Conservation (phyloP, 345 rosid species). For the Lepidium africanum region DNA sequence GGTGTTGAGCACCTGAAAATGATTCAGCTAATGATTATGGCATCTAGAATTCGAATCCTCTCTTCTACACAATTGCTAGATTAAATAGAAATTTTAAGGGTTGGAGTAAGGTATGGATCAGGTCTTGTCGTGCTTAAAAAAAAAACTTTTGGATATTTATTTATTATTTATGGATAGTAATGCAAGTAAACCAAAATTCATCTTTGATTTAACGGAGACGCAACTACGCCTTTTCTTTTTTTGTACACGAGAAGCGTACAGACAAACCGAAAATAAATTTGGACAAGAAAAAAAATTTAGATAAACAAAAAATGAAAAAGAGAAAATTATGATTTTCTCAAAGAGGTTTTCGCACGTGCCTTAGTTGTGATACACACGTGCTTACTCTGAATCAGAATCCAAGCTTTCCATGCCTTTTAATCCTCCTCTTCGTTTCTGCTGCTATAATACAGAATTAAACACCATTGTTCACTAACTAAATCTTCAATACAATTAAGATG, state of each 20-base stretch:
- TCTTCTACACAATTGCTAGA: too few relatives aligned
- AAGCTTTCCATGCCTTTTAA: slow-evolving; percentile 50
- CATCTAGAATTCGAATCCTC: too few relatives aligned
- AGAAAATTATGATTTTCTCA: not conserved
- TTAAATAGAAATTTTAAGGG: too few relatives aligned
- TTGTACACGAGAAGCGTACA: slow-evolving; percentile 5
- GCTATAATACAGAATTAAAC: slow-evolving; percentile 7
- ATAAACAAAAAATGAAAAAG: not conserved
- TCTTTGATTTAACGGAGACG: not conserved
- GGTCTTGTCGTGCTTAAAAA: too few relatives aligned
- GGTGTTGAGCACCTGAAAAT: too few relatives aligned
- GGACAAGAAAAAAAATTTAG: not conserved
- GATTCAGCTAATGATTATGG: too few relatives aligned
- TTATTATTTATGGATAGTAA: not conserved
- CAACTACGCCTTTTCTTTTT: not conserved
- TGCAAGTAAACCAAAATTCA: not conserved
- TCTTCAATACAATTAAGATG: not conserved
- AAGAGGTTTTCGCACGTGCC: not conserved
- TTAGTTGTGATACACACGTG: not conserved
- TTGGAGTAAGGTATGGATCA: too few relatives aligned
- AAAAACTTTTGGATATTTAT: too few relatives aligned
- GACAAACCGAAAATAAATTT: not conserved
- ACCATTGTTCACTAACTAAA: not conserved
- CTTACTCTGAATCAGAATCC: slow-evolving; percentile 46
- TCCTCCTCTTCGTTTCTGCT: slow-evolving; percentile 48